Base-by-base conservation (phyloP, 306 rosid species). In the Crataegus laevigata region DNA sequence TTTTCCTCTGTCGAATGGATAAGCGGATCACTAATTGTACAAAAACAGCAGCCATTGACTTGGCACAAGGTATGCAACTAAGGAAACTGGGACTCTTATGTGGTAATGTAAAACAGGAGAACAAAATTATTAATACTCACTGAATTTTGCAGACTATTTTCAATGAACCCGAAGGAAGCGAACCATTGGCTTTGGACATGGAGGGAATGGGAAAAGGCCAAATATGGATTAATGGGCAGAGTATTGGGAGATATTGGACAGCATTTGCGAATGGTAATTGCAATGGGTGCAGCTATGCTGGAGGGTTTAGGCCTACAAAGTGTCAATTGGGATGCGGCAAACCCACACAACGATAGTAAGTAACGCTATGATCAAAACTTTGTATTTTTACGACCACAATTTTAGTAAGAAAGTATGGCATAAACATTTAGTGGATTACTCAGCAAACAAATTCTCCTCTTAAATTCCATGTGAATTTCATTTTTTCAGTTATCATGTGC, bases 151-250 rank as follows among this genome's bases (percentile, higher is more conserved):
- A 96, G 99, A 81, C 91, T 28, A 78, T 77, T 75, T 96, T 96
- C 17, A 73, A 90, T 87, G 93, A 90, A 28, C 99, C 99, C 1
- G 84, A 89, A 83, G 99, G 99, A 77, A 86, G 89, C 1, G 94
- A 96, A 69, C 98, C 98, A 3, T 82, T 96, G 85, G 99, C 99
- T 63, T 76, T 96, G 85, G 97, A 96, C 83, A 90, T 96, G 97
- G 86, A 79, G 78, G 96, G 96, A 60, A 96, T 96, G 99, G 99
- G 99, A 24, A 96, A 96, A 84, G 99, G 99, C 67, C 99, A 96
- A 83, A 84, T 96, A 85, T 96, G 99, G 99, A 92, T 96, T 43
- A 96, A 96, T 61, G 98, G 97, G 22, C 81, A 85, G 84, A 92
- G 96, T 65, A 89, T 96, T 74, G 99, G 98, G 71, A 89, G 99